Evolutionary conservation across 2,329 filamentous ascomycete species (phyloP).

Genomic region (Aspergillus felis): DNA sequence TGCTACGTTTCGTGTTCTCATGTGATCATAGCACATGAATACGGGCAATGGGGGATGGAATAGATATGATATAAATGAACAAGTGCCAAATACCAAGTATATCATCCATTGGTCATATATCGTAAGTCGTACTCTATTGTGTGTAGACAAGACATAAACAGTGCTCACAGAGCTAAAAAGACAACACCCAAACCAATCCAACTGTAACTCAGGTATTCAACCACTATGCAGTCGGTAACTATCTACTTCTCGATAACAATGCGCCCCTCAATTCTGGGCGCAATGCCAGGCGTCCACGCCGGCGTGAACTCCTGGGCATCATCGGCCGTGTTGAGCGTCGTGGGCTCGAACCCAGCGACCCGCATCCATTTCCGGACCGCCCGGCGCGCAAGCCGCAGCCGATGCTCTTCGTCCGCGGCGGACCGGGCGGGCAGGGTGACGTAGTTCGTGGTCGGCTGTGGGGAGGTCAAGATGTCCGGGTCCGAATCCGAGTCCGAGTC

Average conservation of each 20-base stretch:
- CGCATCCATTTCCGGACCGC: constrained; percentile 71
- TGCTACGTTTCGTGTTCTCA: not conserved
- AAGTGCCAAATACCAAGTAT: not conserved
- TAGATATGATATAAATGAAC: no score
- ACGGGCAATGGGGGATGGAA: no score
- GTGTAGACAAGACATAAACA: not conserved
- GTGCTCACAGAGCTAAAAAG: not conserved
- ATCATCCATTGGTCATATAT: not conserved
- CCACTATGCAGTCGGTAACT: not conserved
- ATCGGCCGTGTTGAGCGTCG: constrained; percentile 47
- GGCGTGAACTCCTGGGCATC: constrained; percentile 57
- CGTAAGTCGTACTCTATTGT: not conserved
- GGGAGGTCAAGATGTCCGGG: constrained; percentile 35
- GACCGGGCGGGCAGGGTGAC: constrained; percentile 36
- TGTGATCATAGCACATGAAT: no score
- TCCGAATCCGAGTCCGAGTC: constrained; percentile 43
- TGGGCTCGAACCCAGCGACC: constrained; percentile 58
- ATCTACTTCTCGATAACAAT: constrained; percentile 46
- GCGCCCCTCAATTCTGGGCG: constrained; percentile 71
- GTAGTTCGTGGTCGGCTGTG: constrained; percentile 32
- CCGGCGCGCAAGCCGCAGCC: constrained; percentile 63
- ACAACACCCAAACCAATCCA: not conserved
- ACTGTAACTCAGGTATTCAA: not conserved
- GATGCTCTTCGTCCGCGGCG: constrained; percentile 49
- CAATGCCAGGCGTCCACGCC: constrained; percentile 77